Percentiles rank a stretch among this genome's conserved stretches.
phyloP scores from a whole-genome alignment of 192 early-diverging fungal species.

The Entomortierella beljakovae region DNA sequence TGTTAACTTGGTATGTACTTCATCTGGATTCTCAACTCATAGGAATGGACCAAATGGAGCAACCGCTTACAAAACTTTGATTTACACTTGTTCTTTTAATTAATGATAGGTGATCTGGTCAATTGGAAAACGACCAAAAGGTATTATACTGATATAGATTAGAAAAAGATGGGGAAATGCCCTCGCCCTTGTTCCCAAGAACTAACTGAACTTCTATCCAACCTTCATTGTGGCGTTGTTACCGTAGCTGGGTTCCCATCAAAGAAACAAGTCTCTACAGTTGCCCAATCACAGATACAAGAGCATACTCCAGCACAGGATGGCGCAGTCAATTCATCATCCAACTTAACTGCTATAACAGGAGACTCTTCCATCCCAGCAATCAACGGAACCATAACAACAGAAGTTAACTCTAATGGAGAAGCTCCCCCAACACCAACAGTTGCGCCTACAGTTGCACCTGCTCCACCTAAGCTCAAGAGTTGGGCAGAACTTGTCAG shows the following conservation, averaged over 20 bases:
- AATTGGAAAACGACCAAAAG: slow-evolving; percentile 46
- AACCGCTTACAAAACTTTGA: too few relatives aligned
- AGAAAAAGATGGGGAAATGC: too few relatives aligned
- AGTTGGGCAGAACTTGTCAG: slow-evolving; percentile 60
- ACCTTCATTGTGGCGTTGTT: too few relatives aligned
- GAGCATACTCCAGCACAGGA: slow-evolving; percentile 3
- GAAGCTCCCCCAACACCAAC: neutral
- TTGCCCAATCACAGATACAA: neutral
- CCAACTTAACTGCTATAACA: neutral
- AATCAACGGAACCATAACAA: neutral
- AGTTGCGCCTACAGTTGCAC: slow-evolving; percentile 4
- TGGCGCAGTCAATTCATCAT: slow-evolving; percentile 25
- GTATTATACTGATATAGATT: slow-evolving; percentile 5
- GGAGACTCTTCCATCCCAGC: slow-evolving; percentile 5
- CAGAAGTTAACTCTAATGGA: neutral
- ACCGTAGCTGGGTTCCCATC: slow-evolving; percentile 28
- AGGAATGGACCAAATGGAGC: slow-evolving; percentile 9
- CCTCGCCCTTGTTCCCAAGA: neutral
- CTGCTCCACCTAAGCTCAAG: slow-evolving; percentile 47
- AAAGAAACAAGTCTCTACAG: slow-evolving; percentile 6
- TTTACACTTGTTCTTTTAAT: too few relatives aligned
- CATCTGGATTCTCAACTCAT: neutral
- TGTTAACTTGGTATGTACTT: slow-evolving; percentile 54
- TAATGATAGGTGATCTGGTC: slow-evolving; percentile 43
- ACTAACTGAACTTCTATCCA: too few relatives aligned